phyloP scores from a whole-genome alignment of 148 eudicot species.

The Agrostemma githago region DNA sequence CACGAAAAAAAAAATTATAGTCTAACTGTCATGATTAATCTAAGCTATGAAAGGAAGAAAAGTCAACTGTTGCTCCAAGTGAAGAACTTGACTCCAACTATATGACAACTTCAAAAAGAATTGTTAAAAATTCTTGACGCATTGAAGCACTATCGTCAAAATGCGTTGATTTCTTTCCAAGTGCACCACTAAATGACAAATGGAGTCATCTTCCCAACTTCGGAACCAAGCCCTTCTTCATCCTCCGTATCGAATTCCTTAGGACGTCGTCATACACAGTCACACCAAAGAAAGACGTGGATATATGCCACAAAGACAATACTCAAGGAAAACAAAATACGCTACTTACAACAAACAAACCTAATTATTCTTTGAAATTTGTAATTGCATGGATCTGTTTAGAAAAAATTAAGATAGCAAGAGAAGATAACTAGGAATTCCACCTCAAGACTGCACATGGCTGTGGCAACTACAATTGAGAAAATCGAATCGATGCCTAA shows the following conservation, averaged over 20 bases:
- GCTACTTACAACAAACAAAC: background rate
- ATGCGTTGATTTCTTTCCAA: background rate
- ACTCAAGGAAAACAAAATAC: background rate
- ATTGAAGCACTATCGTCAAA: background rate
- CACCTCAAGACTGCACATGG: background rate
- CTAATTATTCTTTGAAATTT: background rate
- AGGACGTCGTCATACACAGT: background rate
- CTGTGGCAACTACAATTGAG: background rate
- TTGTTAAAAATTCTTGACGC: background rate
- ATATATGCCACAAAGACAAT: background rate
- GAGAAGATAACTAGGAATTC: background rate
- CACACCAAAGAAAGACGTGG: background rate
- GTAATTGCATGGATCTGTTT: background rate
- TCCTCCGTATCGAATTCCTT: background rate
- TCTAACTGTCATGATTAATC: background rate
- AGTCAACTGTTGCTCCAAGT: background rate
- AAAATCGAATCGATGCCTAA: background rate
- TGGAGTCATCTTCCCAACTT: background rate
- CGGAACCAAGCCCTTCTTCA: background rate
- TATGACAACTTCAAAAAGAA: background rate
- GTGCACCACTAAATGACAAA: background rate
- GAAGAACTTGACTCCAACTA: background rate
- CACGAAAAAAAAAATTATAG: no score
- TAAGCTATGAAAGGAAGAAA: background rate
- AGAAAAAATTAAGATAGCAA: background rate